Percentiles rank a stretch among this genome's conserved stretches.
phyloP scores from a whole-genome alignment of 2,329 filamentous ascomycete species.

The Aureobasidium namibiae region DNA sequence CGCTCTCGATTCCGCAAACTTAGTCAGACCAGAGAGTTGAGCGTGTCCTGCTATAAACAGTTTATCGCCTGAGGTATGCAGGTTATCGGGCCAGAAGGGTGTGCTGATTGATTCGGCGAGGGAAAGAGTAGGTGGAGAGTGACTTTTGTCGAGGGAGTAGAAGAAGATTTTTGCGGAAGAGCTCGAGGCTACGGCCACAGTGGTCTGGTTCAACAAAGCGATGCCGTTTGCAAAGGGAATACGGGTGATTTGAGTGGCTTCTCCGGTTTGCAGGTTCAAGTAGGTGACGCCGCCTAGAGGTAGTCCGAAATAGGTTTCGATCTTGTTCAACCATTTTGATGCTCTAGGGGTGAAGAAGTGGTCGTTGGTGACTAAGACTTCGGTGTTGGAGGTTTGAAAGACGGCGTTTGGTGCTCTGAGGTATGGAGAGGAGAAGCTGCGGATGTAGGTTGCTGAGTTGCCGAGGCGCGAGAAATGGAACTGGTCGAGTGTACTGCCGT shows the following conservation, averaged over 20 bases:
- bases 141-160: conserved; percentile 21
- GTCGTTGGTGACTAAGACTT: conserved; percentile 36
- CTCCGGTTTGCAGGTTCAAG: conserved; percentile 16
- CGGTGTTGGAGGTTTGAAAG: conserved; percentile 24
- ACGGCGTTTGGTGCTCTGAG: conserved; percentile 34
- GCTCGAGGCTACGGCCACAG: conserved; percentile 31
- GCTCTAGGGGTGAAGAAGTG: conserved; percentile 28
- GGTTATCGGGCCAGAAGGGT: conserved; percentile 32
- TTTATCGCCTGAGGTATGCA: conserved; percentile 31
- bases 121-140: conserved; percentile 7
- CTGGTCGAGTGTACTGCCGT: conserved; percentile 27
- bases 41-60: conserved; percentile 36
- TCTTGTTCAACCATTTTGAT: conserved; percentile 22
- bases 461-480: conserved; percentile 26
- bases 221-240: conserved; percentile 37
- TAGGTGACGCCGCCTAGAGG: conserved; percentile 32
- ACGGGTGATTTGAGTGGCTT: conserved; percentile 20
- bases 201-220: conserved; percentile 26
- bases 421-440: conserved; percentile 25
- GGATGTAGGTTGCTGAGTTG: conserved; percentile 22
- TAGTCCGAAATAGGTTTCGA: conserved; percentile 32
- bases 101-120: conserved; percentile 17
- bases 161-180: conserved; percentile 28
- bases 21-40: conserved; percentile 25
- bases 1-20: conserved; percentile 18